Evolutionary conservation across 225 moss, liverwort and hornwort genomes (phyloP).

Genomic region (Bryoerythrophyllum caledonicum): DNA sequence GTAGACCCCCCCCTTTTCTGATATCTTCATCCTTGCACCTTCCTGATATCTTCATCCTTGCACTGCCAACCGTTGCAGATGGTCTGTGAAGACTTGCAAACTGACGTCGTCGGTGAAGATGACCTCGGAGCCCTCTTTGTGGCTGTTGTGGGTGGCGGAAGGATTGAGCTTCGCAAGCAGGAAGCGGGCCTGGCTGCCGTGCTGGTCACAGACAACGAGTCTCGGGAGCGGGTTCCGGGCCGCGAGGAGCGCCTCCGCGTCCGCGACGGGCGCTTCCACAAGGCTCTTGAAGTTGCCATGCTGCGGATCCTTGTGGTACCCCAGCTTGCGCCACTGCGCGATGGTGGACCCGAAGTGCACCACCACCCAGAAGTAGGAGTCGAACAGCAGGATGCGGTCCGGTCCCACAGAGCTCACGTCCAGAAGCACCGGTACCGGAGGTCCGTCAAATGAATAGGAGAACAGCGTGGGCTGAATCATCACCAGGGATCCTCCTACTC

Average conservation of each 20-base stretch:
- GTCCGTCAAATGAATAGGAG: slow-evolving; percentile 88
- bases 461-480: slow-evolving; percentile 97
- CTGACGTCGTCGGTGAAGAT: slow-evolving; percentile 99
- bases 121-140: slow-evolving; percentile 71
- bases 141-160: slow-evolving; percentile 80
- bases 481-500: slow-evolving; percentile 79
- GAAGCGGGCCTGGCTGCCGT: slow-evolving; percentile 97
- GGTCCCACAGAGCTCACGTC: slow-evolving; percentile 84
- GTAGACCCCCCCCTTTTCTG: too few relatives aligned
- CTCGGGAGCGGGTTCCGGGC: slow-evolving; percentile 85
- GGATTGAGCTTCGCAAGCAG: slow-evolving; percentile 92
- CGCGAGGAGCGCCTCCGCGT: slow-evolving; percentile 70
- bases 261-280: slow-evolving; percentile 76
- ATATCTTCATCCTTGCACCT: slow-evolving; percentile 3
- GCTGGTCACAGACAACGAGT: slow-evolving; percentile 90
- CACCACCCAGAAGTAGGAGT: slow-evolving; percentile 91
- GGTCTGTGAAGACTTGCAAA: slow-evolving; percentile 94
- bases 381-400: slow-evolving; percentile 84
- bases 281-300: slow-evolving; percentile 85
- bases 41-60: slow-evolving; percentile 21
- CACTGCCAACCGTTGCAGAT: slow-evolving; percentile 92
- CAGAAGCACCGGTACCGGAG: slow-evolving; percentile 79
- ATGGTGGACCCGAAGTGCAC: slow-evolving; percentile 95
- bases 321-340: slow-evolving; percentile 93
- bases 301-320: slow-evolving; percentile 80